Evolutionary conservation across 768 basidiomycete genomes (phyloP), one percentile per base, ranked within the genome.

Genomic region (Sporobolomyces phaffii): DNA sequence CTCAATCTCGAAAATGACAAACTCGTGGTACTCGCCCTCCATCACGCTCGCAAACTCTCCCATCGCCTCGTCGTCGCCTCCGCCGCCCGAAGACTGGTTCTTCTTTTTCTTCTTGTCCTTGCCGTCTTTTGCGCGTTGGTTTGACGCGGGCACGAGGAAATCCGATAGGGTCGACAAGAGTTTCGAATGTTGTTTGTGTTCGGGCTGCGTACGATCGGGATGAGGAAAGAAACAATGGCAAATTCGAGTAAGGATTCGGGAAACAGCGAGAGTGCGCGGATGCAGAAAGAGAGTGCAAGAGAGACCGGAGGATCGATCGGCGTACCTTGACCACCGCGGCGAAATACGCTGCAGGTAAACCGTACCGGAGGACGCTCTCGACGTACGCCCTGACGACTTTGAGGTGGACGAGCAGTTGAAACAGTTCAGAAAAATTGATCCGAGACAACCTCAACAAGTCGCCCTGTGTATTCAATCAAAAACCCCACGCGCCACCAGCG

Each of bases 371-470:
- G 24, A 97, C 93, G 62, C 90, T 92, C 79, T 99, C 96, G 26
- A 94, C 86, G 74, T 93, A 98, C 20, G 96, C 80, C 14, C 91
- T 86, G 20, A 96, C 78, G 54, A 94, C 83, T 78, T 98, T 98
- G 72, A 98, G 81, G 75, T 98, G 96, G 0, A 93, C 89, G 24
- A 97, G 82, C 58, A 94, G 82, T 77, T 98, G 90, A 80, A 92
- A 91, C 8, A 92, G 86, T 80, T 99, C 96, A 1, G 92, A 93
- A 77, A 98, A 99, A 79, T 94, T 97, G 58, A 90, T 96, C 60
- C 96, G 83, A 41, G 93, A 86, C 41, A 98, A 77, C 73, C 89
- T 84, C 29, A 99, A 81, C 0, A 99, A 83, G 72, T 99, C 94
- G 31, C 91, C 89, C 93, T 98, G 73, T 58, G 24, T 33, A n/a